phyloP scores from a whole-genome alignment of 1,284 basidiomycete genomes.

The Cerrena zonata region DNA sequence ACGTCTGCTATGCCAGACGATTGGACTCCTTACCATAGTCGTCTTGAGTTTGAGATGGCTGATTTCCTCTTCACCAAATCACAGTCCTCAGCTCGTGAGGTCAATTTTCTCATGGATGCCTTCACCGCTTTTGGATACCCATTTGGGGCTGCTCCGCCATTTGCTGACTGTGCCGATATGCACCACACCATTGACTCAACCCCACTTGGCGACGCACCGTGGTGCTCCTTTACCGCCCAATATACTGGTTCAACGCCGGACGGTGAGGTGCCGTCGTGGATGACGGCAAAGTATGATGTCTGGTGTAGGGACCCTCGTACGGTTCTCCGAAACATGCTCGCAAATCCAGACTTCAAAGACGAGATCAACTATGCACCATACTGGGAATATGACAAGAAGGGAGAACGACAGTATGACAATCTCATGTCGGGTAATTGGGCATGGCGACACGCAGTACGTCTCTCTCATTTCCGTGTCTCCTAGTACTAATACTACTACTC shows the following conservation, averaged over 20 bases:
- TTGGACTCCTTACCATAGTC: conserved; percentile 5
- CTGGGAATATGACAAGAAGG: conserved; percentile 5
- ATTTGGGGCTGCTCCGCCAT: conserved; percentile 16
- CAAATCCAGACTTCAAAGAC: conserved; percentile 19
- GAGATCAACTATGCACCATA: conserved; percentile 20
- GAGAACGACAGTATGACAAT: conserved; percentile 9
- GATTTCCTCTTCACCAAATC: conserved; percentile 8
- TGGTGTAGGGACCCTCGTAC: conserved; percentile 16
- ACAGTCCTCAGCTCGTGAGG: conserved; percentile 13
- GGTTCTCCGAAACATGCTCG: conserved; percentile 18
- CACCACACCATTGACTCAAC: conserved; percentile 17
- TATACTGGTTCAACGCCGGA: conserved; percentile 12
- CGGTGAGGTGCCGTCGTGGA: conserved; percentile 15
- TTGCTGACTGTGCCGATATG: conserved; percentile 14
- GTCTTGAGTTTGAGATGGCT: conserved; percentile 7
- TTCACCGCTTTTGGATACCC: conserved; percentile 16
- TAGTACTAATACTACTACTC: neutral
- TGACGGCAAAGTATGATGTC: conserved; percentile 15
- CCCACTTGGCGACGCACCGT: too few relatives aligned
- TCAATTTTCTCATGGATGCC: conserved; percentile 24
- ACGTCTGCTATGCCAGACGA: conserved; percentile 2
- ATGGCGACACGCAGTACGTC: conserved; percentile 17
- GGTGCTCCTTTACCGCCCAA: conserved; percentile 16
- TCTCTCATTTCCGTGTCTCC: neutral
- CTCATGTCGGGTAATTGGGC: conserved; percentile 19